These are phyloP conservation scores for Ajuga chamaepitys DNA, from an alignment of 257 asterid species.

Conservation along the genomic window DNA sequence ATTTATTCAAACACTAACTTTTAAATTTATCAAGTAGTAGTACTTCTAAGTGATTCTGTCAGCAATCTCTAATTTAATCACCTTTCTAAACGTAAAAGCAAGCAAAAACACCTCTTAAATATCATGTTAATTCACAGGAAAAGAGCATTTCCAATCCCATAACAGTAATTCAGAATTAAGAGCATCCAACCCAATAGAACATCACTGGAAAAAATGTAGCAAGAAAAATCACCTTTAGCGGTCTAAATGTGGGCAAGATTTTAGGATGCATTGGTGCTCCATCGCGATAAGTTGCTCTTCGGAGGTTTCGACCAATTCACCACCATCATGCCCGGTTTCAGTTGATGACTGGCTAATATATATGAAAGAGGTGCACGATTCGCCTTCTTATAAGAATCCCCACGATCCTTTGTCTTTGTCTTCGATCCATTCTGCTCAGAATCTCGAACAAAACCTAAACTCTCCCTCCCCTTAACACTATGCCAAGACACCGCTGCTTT, in stretches of 20 bases:
- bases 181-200: slow-evolving; percentile 1
- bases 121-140: not conserved
- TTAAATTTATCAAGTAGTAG: too few relatives aligned
- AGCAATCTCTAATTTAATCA: too few relatives aligned
- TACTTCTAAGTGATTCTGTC: too few relatives aligned
- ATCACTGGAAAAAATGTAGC: not conserved
- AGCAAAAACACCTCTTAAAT: too few relatives aligned
- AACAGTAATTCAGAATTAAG: not conserved
- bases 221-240: slow-evolving; percentile 49
- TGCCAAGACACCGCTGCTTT: slow-evolving; percentile 16
- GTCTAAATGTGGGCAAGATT: slow-evolving; percentile 27
- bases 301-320: slow-evolving; percentile 16
- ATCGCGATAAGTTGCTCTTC: not conserved
- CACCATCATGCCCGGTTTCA: slow-evolving; percentile 14
- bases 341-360: slow-evolving; percentile 9
- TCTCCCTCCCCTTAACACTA: slow-evolving; percentile 7
- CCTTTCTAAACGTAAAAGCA: too few relatives aligned
- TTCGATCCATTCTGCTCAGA: not conserved
- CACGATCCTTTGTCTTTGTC: not conserved
- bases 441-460: not conserved
- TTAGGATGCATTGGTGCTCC: not conserved
- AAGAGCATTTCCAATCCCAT: not conserved
- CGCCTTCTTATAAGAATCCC: not conserved
- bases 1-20: too few relatives aligned
- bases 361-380: slow-evolving; percentile 15